Percentiles rank a stretch among this genome's conserved stretches.
These are phyloP conservation scores for Endotrypanum monterogeii DNA, from an alignment of 208 protist genomes.

Conservation along the genomic window DNA sequence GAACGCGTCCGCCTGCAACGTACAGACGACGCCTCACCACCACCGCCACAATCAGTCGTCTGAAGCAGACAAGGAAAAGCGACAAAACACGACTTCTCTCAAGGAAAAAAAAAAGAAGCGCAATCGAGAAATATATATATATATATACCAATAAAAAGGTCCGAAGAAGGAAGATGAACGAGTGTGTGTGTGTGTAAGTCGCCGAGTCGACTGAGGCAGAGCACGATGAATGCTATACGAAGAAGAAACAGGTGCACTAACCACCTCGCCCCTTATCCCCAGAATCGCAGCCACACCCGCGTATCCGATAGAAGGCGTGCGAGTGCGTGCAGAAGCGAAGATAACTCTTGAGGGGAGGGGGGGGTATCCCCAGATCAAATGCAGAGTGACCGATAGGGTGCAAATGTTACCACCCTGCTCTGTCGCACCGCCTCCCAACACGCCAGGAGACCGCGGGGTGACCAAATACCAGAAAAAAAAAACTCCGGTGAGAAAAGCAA, in stretches of 20 bases:
- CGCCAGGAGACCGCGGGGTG: not conserved
- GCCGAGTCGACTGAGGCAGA: no score
- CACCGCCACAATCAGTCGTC: not conserved
- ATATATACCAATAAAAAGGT: no score
- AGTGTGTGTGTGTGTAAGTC: not conserved
- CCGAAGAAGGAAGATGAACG: no score
- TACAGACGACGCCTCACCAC: not conserved
- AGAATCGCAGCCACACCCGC: no score
- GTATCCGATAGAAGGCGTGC: not conserved
- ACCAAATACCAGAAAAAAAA: not conserved
- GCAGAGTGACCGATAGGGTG: no score
- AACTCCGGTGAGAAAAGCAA: not conserved
- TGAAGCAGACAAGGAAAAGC: no score
- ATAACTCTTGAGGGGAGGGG: not conserved
- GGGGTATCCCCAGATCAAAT: no score
- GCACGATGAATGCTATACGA: no score
- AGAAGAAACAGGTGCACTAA: no score
- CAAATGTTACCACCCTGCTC: not conserved
- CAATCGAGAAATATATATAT: not conserved
- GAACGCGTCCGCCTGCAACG: not conserved
- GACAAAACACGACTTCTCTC: not conserved
- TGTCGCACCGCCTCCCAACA: not conserved
- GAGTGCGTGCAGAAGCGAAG: not conserved
- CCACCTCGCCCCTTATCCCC: no score
- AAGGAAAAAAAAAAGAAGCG: not conserved